Conservation (phyloP, 1,284 basidiomycete species). For the Naganishia sp. region DNA sequence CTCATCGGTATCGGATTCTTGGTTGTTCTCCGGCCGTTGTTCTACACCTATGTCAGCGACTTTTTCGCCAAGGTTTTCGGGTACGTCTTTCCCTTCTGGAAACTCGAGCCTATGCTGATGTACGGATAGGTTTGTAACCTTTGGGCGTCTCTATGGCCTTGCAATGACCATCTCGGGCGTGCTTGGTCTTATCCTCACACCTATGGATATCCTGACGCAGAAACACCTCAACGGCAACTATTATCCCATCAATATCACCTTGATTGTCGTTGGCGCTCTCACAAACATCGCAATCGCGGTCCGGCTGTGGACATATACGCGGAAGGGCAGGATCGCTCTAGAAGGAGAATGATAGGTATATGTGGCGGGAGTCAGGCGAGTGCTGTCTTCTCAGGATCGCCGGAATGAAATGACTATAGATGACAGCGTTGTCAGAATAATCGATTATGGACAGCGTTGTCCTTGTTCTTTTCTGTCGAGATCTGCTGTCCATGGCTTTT, state of each 20-base stretch:
- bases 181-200: conserved; percentile 49
- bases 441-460: no score
- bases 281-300: conserved; percentile 37
- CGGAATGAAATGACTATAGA: no score
- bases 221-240: conserved; percentile 46
- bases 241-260: conserved; percentile 42
- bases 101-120: not conserved
- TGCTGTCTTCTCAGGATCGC: no score
- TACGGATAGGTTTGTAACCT: conserved; percentile 45
- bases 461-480: no score
- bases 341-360: conserved; percentile 10
- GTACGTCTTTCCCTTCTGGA: conserved; percentile 20
- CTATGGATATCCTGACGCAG: conserved; percentile 51
- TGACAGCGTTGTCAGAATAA: no score
- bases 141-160: conserved; percentile 49
- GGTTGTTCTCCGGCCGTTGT: conserved; percentile 49
- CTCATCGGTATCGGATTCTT: conserved; percentile 48
- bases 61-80: conserved; percentile 46
- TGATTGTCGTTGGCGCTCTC: conserved; percentile 41
- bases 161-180: conserved; percentile 51
- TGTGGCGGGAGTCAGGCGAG: no score
- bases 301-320: conserved; percentile 25
- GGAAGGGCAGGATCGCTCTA: conserved; percentile 29
- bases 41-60: conserved; percentile 50
- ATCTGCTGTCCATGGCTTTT: no score